Evolutionary conservation across 2,329 filamentous ascomycete species (phyloP).

Genomic region (Endocalyx cinctus): DNA sequence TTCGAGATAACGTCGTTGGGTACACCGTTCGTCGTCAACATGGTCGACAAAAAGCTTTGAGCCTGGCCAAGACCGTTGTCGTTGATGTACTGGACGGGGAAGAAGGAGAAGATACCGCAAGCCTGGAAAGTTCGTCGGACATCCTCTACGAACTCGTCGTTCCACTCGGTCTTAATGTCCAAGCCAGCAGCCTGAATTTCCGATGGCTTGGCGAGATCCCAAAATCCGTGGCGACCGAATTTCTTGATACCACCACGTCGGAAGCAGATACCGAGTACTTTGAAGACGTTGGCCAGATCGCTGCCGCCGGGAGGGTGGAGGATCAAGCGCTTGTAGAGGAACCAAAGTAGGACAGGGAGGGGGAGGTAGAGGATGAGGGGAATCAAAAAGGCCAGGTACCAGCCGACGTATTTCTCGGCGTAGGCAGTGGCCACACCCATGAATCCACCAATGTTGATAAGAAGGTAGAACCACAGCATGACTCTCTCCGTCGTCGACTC

Average conservation of each 20-base stretch:
- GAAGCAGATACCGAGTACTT: conserved; percentile 35
- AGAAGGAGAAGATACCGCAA: conserved; percentile 56
- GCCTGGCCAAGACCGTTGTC: conserved; percentile 47
- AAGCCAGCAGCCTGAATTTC: conserved; percentile 40
- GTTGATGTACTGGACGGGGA: conserved; percentile 40
- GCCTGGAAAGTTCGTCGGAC: conserved; percentile 55
- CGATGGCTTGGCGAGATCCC: conserved; percentile 56
- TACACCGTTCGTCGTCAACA: conserved; percentile 43
- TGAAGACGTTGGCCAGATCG: conserved; percentile 39
- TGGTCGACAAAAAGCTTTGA: conserved; percentile 42
- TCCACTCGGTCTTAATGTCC: conserved; percentile 42
- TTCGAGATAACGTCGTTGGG: conserved; percentile 47
- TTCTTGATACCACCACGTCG: conserved; percentile 33
- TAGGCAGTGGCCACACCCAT: conserved; percentile 48
- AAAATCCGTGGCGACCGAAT: conserved; percentile 45
- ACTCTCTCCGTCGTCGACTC: conserved; percentile 61
- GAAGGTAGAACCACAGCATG: conserved; percentile 59
- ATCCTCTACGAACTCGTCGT: conserved; percentile 64
- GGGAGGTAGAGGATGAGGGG: conserved; percentile 40
- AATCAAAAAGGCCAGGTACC: conserved; percentile 44
- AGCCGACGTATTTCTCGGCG: conserved; percentile 46
- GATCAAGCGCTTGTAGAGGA: conserved; percentile 36
- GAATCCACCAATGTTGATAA: conserved; percentile 52
- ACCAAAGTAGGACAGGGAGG: conserved; percentile 37
- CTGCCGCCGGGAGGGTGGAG: conserved; percentile 41